phyloP scores from a whole-genome alignment of 1,284 basidiomycete species.

The Ceratobasidium sp. region DNA sequence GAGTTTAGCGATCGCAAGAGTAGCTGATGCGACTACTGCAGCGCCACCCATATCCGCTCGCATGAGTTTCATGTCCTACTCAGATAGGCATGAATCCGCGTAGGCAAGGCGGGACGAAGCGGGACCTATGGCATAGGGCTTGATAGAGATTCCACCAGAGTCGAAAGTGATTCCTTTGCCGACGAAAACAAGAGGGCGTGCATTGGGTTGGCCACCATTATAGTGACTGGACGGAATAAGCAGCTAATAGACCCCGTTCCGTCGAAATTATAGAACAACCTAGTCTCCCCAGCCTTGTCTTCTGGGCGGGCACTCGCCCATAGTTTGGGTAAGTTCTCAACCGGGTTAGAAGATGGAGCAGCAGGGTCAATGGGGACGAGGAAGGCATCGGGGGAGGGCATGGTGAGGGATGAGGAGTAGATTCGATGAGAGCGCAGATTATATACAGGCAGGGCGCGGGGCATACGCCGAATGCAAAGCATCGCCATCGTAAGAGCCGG shows the following conservation, averaged over 20 bases:
- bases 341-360: constrained; percentile 53
- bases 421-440: background rate
- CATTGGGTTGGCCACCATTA: constrained; percentile 72
- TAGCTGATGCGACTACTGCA: constrained; percentile 79
- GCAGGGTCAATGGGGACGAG: constrained; percentile 63
- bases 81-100: background rate
- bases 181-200: constrained; percentile 80
- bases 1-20: constrained; percentile 86
- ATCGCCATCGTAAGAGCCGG: too few species aligned
- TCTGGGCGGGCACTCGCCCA: constrained; percentile 63
- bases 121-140: constrained; percentile 74
- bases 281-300: constrained; percentile 73
- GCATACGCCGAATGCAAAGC: constrained; percentile 22
- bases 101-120: background rate
- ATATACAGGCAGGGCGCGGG: constrained; percentile 36
- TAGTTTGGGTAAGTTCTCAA: constrained; percentile 59
- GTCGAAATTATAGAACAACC: constrained; percentile 67
- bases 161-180: constrained; percentile 94
- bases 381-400: constrained; percentile 54
- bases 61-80: constrained; percentile 82
- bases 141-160: constrained; percentile 90
- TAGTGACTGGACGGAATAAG: constrained; percentile 72
- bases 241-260: constrained; percentile 63
- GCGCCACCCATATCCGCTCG: constrained; percentile 91
- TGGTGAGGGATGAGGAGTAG: constrained; percentile 7